Evolutionary conservation across 768 basidiomycete species (phyloP), one percentile per base, ranked within the genome.

Genomic region (Paxillus involutus): DNA sequence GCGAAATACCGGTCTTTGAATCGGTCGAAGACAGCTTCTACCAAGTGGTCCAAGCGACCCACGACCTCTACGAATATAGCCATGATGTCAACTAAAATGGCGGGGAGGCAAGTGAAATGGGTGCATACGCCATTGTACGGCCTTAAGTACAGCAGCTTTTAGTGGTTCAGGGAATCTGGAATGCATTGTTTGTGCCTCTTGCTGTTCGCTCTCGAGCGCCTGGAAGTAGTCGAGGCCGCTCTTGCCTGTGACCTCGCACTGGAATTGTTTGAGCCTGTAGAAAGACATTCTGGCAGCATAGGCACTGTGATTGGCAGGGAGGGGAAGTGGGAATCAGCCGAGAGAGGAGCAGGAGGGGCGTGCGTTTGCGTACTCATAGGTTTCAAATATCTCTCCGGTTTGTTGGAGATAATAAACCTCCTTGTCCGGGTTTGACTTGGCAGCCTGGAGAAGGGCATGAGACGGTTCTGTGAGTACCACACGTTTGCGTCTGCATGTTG

Each of bases 361-460:
- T 40, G 50, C 59, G 57, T 57, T 65, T 52, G 51, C 91, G 68
- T 67, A 97, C 95, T 97, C 94, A 69, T 97, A 98, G 67, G 86
- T 86, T 59, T 93, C 87, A 71, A 98, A 98, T 73, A 98, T 91
- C 82, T 98, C 96, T 66, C 95, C 96, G 3, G 96, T 98, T 72
- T 93, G 86, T 59, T 85, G 77, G 67, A 98, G 87, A 77, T 91
- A 95, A 76, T 86, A 98, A 71, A 98, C 94, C 60, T 86, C 84
- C 67, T 76, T 83, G 71, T 78, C 75, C 35, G 84, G 84, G 76
- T 86, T 82, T 41, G 81, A 72, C 70, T 83, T 79, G 64, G 78
- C 77, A 55, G 82, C 80, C 58, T 82, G 80, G 58, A 89, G 78
- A 67, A 92, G 85, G 61, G 81, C 72, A 44, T 82, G 80, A 49